Evolutionary conservation across 495 filamentous ascomycete species (phyloP), one percentile per base, ranked within the genome.

Genomic region (Aspergillus saccharolyticus): DNA sequence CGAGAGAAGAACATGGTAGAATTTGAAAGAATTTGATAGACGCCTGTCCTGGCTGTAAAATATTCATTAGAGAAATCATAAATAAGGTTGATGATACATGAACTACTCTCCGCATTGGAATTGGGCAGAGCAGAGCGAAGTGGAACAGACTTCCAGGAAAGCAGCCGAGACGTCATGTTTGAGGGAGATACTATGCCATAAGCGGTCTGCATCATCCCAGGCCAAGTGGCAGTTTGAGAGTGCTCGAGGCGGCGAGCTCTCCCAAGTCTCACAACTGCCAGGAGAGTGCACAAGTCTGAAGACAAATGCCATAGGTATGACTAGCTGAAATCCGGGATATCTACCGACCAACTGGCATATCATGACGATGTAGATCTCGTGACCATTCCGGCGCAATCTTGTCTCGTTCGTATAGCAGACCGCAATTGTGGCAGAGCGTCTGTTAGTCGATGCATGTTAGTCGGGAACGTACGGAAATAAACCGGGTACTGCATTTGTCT

Each of bases 351-450:
- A 78, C 60, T n/a, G 79, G 77, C 15, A 80, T 58, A 56, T 81
- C 79, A 56, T 78, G 74, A 30, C 74, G 75, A 56, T 95, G 90
- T 42, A 97, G 80, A 57, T 88, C 85, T 67, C 86, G 88, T 6
- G 87, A 85, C 86, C 89, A 96, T 52, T 87, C 85, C 3, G 95
- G 91, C 0, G 94, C 78, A 53, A 87, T 83, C 68, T 90, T 87
- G 66, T 92, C 89, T 53, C 91, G 87, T 65, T 96, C 93, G 64
- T 85, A 96, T 4, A 90, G 74, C 52, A 90, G 86, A 54, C 91
- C 93, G 73, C 94, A 99, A 66, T 96, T 97, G 70, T 89, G 87
- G 74, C 94, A 99, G 19, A 99, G 83, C 20, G 90, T 88, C 92
- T 28, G 25, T 96, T 57, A 55, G 21, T 15, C 33, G 3, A 20